Conservation (phyloP, 2,329 filamentous ascomycete genomes). For the Colletotrichum sp. region DNA sequence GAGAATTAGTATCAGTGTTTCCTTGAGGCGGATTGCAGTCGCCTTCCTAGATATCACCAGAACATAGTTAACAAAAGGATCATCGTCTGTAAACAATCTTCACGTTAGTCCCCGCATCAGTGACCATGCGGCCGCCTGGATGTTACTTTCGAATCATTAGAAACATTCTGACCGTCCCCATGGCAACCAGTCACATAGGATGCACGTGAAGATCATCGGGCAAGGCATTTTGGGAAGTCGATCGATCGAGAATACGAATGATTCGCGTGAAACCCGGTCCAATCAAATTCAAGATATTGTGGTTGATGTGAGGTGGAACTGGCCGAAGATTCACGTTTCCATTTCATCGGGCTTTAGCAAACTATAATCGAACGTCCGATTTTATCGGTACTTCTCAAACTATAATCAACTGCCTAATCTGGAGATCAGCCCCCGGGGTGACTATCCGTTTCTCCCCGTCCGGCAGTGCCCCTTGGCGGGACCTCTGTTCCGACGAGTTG, state of each 20-base stretch:
- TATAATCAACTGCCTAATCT: background rate
- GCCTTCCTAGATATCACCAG: background rate
- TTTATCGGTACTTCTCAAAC: background rate
- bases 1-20: background rate
- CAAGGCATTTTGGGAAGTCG: background rate
- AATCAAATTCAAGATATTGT: background rate
- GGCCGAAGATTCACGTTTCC: background rate
- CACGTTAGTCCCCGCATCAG: background rate
- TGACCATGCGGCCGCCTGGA: background rate
- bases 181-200: background rate
- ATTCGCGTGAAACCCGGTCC: background rate
- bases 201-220: background rate
- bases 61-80: rapidly evolving
- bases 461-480: background rate
- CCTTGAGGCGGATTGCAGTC: background rate
- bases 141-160: rapidly evolving
- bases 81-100: rapidly evolving
- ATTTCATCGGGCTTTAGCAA: background rate
- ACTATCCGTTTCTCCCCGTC: background rate
- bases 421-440: background rate
- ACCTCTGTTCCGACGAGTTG: background rate
- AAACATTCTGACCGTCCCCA: rapidly evolving
- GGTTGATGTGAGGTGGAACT: background rate
- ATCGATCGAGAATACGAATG: rapidly evolving
- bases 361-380: background rate